Evolutionary conservation across 495 filamentous ascomycete species (phyloP).

Genomic region (Aspergillus heteromorphus): DNA sequence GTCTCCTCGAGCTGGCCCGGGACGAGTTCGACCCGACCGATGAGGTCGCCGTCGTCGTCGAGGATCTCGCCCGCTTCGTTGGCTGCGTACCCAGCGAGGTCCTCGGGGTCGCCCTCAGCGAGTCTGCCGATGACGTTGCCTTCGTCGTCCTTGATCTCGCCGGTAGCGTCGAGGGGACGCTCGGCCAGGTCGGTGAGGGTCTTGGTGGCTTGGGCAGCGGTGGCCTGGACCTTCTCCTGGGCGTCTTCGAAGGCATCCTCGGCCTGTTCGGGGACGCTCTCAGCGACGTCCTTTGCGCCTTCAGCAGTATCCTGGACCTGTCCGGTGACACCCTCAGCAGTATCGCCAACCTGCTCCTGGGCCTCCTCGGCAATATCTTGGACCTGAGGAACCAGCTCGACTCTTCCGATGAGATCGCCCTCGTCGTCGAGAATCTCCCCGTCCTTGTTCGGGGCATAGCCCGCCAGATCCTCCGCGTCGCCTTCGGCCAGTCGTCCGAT

Average conservation of each 20-base stretch:
- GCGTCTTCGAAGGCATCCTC: too few species aligned
- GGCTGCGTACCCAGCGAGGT: constrained; percentile 53
- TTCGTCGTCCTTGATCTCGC: constrained; percentile 48
- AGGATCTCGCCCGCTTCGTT: constrained; percentile 60
- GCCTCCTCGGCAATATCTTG: background rate
- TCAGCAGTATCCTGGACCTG: too few species aligned
- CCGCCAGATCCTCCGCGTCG: constrained; percentile 55
- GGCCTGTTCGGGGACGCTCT: too few species aligned
- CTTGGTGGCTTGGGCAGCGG: too few species aligned
- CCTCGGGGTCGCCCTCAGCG: constrained; percentile 55
- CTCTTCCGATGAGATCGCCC: constrained; percentile 57
- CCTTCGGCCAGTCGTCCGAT: constrained; percentile 58
- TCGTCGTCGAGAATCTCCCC: constrained; percentile 62
- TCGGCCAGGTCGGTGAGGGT: background rate
- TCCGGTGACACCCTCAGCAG: background rate
- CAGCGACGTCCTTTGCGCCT: too few species aligned
- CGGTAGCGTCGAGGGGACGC: constrained; percentile 9
- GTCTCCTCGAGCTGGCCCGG: constrained; percentile 35
- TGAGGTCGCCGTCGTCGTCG: constrained; percentile 59
- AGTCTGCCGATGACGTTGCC: constrained; percentile 55
- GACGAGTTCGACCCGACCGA: constrained; percentile 51
- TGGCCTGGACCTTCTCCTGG: too few species aligned
- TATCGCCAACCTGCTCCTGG: too few species aligned
- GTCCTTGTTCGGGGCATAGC: constrained; percentile 53
- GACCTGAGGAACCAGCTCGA: constrained; percentile 42